Evolutionary conservation across 1,284 basidiomycete species (phyloP), one percentile per base, ranked within the genome.

Genomic region (Puccinia triticina): DNA sequence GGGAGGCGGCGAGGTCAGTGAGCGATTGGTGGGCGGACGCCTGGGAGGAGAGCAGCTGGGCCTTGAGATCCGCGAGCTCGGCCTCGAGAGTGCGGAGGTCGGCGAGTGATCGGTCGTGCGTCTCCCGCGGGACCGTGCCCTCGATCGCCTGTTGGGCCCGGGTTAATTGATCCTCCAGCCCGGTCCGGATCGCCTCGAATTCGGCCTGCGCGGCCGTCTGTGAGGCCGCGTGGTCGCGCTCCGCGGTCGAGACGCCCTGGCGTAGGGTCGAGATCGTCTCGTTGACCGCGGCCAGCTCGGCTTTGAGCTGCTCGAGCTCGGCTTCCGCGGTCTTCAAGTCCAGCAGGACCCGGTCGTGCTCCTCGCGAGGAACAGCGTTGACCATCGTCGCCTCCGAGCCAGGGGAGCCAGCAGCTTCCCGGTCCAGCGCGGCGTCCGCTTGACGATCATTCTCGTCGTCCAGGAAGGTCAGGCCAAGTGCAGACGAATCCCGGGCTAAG

Each of bases 301-400:
- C 4, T 21, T 73, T 53, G 3, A 73, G 46, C 16, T 46, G n/a
- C 53, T 43, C 48, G 48, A 73, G 43, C 23, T 73, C 46, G n/a
- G 16, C 29, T 53, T 48, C 18, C 2, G 29, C 43, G 48, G 53
- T 53, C 53, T 73, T 53, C 71, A 73, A 46, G 8, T 43, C 66
- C 26, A 11, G 5, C 12, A 69, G 34, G n/a, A 40, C 21, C 14
- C 43, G 66, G 23, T 69, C 66, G 66, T 69, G 26, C 2, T 46
- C 40, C 26, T 69, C 43, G 29, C 34, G 66, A 69, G 66, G 66
- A 26, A 69, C 66, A 43, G 40, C 66, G n/a, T 69, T 61, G 32
- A 61, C 32, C 29, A 61, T 61, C 14, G 59, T 61, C 29, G 32
- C 59, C 2, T 61, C 29, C 10, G 59, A 61, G 59, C 34, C 29